Evolutionary conservation across 2,329 filamentous ascomycete genomes (phyloP).

Genomic region (Apiospora pterosperma): DNA sequence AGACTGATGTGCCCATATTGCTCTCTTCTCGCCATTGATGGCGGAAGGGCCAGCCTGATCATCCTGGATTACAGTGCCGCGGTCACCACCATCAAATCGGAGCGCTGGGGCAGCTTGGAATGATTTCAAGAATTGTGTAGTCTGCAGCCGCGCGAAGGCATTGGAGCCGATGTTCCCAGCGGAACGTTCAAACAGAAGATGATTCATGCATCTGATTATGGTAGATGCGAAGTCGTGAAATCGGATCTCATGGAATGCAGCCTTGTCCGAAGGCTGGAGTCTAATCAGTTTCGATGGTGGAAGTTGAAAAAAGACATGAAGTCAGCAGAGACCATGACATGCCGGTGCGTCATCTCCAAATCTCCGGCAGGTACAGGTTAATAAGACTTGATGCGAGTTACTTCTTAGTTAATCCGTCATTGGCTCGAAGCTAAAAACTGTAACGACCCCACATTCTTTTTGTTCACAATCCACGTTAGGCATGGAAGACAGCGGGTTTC

Average conservation of each 20-base stretch:
- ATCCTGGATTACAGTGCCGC: constrained; percentile 26
- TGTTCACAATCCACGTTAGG: neutral
- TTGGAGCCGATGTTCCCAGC: constrained; percentile 63
- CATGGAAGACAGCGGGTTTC: neutral
- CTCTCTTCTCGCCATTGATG: constrained; percentile 27
- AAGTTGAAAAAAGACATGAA: neutral
- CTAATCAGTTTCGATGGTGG: neutral
- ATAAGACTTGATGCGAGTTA: neutral
- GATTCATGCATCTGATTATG: constrained; percentile 63
- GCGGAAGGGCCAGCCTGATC: constrained; percentile 17
- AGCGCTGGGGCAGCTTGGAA: constrained; percentile 65
- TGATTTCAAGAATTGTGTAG: constrained; percentile 63
- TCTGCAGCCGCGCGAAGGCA: constrained; percentile 62
- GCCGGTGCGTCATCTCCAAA: neutral
- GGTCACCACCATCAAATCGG: constrained; percentile 64
- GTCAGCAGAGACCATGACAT: neutral
- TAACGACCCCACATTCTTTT: neutral
- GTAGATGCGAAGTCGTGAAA: too few species aligned
- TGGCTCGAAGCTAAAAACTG: neutral
- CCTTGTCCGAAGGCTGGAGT: neutral
- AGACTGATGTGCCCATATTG: constrained; percentile 66
- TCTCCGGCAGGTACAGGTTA: neutral
- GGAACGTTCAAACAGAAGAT: constrained; percentile 72
- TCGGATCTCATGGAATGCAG: neutral
- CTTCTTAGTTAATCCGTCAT: too few species aligned